These are phyloP conservation scores for Ophiostoma sp. DNA, from an alignment of 2,329 filamentous ascomycete genomes.

Conservation along the genomic window DNA sequence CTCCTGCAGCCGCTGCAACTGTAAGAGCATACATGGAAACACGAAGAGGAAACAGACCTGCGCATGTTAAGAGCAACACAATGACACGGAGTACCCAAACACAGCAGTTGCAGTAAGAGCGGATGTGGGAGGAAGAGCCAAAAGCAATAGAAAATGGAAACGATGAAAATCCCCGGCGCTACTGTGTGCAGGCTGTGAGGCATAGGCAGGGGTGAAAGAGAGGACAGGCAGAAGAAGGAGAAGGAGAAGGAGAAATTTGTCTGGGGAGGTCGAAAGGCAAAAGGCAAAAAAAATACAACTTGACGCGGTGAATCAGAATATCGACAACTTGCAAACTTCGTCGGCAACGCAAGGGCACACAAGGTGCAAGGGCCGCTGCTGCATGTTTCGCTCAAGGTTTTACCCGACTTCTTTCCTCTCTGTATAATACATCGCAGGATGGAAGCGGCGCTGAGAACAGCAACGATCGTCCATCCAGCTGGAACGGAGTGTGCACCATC, in stretches of 20 bases:
- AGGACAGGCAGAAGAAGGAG: neutral
- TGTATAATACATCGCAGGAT: neutral
- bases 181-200: slow-evolving; percentile 13
- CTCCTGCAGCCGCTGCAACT: neutral
- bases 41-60: neutral
- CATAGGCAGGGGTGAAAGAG: neutral
- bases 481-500: neutral
- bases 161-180: neutral
- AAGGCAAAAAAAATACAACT: neutral
- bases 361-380: neutral
- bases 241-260: too few relatives aligned
- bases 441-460: neutral
- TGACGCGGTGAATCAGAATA: neutral
- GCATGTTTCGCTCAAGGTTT: neutral
- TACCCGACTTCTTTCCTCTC: neutral
- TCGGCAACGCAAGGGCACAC: neutral
- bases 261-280: neutral
- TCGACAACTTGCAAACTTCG: neutral
- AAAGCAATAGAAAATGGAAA: neutral
- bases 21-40: neutral
- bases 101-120: neutral
- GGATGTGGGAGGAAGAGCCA: neutral
- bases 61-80: slow-evolving; percentile 27
- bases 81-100: slow-evolving; percentile 24
- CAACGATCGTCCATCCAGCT: slow-evolving; percentile 10